Conservation (phyloP, 2,329 filamentous ascomycete genomes). For the Fusarium pseudocircinatum region DNA sequence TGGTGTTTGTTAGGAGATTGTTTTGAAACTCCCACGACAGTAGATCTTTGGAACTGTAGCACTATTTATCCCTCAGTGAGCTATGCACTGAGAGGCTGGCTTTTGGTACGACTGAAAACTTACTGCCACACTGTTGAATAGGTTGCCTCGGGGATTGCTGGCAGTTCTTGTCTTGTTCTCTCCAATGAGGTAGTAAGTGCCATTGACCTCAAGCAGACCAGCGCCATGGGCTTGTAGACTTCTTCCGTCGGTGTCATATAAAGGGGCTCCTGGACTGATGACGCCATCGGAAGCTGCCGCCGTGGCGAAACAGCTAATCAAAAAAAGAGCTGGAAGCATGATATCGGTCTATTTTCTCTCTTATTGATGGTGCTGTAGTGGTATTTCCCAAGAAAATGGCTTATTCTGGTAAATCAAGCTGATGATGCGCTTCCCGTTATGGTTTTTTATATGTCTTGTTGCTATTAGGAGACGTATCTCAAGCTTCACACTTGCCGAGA, state of each 20-base stretch:
- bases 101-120: neutral
- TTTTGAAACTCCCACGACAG: neutral
- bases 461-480: neutral
- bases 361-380: neutral
- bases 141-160: neutral
- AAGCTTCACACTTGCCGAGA: neutral
- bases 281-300: neutral
- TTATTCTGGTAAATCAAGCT: neutral
- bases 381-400: no score
- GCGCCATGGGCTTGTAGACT: neutral
- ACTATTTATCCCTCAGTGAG: neutral
- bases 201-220: neutral
- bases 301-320: neutral
- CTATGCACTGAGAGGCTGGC: neutral
- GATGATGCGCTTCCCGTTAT: neutral
- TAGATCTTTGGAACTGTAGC: neutral
- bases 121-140: neutral
- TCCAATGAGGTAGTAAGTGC: neutral
- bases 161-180: neutral
- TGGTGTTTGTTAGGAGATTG: neutral
- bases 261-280: neutral
- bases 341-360: neutral
- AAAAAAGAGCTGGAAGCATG: neutral
- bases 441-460: rapidly evolving
- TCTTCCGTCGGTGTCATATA: neutral